phyloP scores from a whole-genome alignment of 2,329 filamentous ascomycete genomes.

The Harringtonia lauricola region DNA sequence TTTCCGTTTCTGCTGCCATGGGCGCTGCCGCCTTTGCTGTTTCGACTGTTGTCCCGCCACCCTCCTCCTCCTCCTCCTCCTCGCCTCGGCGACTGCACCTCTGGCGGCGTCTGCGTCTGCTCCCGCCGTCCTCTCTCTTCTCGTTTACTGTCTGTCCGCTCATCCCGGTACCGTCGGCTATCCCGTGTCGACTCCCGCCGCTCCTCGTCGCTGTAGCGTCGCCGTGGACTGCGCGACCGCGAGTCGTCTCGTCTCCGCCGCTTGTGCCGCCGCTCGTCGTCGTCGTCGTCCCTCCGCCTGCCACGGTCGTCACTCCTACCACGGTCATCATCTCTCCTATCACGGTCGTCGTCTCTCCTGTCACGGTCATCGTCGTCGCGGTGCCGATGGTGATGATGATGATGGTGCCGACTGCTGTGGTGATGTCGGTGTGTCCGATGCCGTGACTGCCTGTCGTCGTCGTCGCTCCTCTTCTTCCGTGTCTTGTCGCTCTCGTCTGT shows the following conservation, averaged over 20 bases:
- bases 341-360: constrained; percentile 20
- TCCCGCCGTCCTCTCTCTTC: not conserved
- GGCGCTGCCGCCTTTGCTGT: constrained; percentile 5
- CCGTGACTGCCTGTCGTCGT: constrained; percentile 19
- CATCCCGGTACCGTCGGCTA: not conserved
- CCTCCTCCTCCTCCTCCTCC: no score
- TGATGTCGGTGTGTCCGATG: not conserved
- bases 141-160: not conserved
- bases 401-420: constrained; percentile 27
- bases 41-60: constrained; percentile 1
- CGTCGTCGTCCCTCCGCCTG: constrained; percentile 32
- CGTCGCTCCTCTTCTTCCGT: constrained; percentile 6
- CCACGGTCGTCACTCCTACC: constrained; percentile 20
- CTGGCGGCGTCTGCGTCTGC: not conserved
- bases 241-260: not conserved
- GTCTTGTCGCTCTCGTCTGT: constrained; percentile 29
- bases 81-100: not conserved
- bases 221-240: no score
- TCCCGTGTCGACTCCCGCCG: constrained; percentile 1
- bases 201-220: constrained; percentile 8
- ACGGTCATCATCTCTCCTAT: not conserved
- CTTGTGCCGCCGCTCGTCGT: constrained; percentile 6
- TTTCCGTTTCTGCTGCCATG: not conserved
- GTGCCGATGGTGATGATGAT: constrained; percentile 28
- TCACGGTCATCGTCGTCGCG: constrained; percentile 19